A percentile compares a stretch with the other conserved stretches of the same genome.
phyloP scores from a whole-genome alignment of 768 basidiomycete genomes.

The Hygrocybe coccinea region DNA sequence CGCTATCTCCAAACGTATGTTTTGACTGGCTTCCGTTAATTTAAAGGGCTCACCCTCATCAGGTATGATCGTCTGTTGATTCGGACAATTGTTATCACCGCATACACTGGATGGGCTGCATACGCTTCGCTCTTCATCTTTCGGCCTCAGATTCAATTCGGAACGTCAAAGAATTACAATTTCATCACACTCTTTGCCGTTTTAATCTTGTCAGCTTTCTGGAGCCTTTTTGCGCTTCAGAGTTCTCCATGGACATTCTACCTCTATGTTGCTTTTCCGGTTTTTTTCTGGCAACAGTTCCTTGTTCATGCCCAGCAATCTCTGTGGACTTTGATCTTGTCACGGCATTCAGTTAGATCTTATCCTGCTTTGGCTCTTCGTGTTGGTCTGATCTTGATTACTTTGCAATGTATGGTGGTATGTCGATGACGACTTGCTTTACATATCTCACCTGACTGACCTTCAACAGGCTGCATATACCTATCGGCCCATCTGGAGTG shows the following conservation, averaged over 20 bases:
- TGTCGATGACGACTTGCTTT: slow-evolving; percentile 23
- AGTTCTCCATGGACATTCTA: slow-evolving; percentile 68
- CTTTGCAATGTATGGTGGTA: slow-evolving; percentile 71
- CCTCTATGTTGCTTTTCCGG: slow-evolving; percentile 68
- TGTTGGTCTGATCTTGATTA: slow-evolving; percentile 33
- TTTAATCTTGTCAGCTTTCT: slow-evolving; percentile 34
- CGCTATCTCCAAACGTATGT: slow-evolving; percentile 72
- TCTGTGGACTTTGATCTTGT: slow-evolving; percentile 9
- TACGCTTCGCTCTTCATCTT: slow-evolving; percentile 59
- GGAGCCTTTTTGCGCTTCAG: slow-evolving; percentile 55
- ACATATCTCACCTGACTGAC: background rate
- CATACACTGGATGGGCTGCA: slow-evolving; percentile 75
- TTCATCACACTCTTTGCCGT: slow-evolving; percentile 19
- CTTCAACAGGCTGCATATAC: slow-evolving; percentile 61
- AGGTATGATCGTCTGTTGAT: slow-evolving; percentile 66
- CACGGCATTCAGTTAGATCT: background rate
- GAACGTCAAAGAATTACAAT: background rate
- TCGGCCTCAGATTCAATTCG: slow-evolving; percentile 30
- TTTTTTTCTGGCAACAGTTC: slow-evolving; percentile 71
- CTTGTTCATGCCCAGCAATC: slow-evolving; percentile 25
- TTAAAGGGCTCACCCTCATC: background rate
- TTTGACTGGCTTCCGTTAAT: background rate
- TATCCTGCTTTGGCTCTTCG: slow-evolving; percentile 21
- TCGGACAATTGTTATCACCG: slow-evolving; percentile 59
- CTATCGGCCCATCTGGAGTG: slow-evolving; percentile 65